Conservation (phyloP, 192 early-diverging fungal species). For the Lunasporangiospora selenospora region DNA sequence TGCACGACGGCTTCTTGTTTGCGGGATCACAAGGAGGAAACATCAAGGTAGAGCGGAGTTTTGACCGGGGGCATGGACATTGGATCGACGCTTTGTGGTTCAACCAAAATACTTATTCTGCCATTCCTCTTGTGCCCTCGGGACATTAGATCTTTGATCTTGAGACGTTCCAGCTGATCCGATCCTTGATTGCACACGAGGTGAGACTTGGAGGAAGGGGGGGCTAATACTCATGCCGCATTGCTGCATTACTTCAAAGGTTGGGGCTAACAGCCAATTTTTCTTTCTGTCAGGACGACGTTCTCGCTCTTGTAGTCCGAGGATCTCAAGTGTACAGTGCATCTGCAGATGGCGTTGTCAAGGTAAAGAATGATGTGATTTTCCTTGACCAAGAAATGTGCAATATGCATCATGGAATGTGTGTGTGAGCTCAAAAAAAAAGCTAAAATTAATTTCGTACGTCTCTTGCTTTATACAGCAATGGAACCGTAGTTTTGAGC, state of each 20-base stretch:
- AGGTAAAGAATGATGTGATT: conserved; percentile 49
- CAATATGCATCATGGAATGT: too few species aligned
- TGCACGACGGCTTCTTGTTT: conserved; percentile 74
- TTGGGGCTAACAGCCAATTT: too few species aligned
- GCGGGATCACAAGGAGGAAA: conserved; percentile 77
- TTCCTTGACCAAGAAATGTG: background rate
- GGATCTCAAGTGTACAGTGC: conserved; percentile 62
- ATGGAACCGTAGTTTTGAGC: conserved; percentile 71
- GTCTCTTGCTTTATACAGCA: conserved; percentile 16
- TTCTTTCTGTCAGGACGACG: conserved; percentile 54
- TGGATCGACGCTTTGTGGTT: too few species aligned
- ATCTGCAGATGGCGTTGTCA: conserved; percentile 72
- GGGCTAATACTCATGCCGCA: conserved; percentile 15
- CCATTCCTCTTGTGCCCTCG: too few species aligned
- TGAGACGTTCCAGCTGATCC: conserved; percentile 67
- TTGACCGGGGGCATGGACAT: too few species aligned
- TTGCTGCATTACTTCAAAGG: too few species aligned
- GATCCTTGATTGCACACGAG: conserved; percentile 61
- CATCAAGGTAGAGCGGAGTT: conserved; percentile 58
- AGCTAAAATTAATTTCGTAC: too few species aligned
- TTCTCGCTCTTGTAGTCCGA: conserved; percentile 59
- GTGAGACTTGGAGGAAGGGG: conserved; percentile 18
- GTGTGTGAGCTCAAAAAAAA: too few species aligned
- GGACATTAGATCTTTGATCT: conserved; percentile 78
- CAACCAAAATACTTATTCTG: too few species aligned